Evolutionary conservation across 768 basidiomycete genomes (phyloP).

Genomic region (Leccinum incarnatum): DNA sequence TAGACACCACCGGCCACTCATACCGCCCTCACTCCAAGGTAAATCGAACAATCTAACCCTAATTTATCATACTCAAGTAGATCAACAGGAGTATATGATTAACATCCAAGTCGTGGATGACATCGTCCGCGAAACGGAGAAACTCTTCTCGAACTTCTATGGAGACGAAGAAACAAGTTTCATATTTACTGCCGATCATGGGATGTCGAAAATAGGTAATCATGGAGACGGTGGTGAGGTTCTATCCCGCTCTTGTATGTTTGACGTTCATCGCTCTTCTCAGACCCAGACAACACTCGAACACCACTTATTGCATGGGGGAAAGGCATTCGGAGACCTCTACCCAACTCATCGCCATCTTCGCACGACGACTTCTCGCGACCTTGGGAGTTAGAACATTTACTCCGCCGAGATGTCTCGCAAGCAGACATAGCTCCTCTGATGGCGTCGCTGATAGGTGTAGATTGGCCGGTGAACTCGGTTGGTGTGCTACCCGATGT

Average conservation of each 20-base stretch:
- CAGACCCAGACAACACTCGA: slow-evolving; percentile 85
- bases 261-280: slow-evolving; percentile 3
- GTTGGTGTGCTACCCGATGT: slow-evolving; percentile 81
- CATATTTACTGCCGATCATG: slow-evolving; percentile 86
- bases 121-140: slow-evolving; percentile 66
- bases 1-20: slow-evolving; percentile 86
- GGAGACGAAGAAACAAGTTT: slow-evolving; percentile 66
- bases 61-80: background rate
- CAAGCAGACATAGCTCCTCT: slow-evolving; percentile 81
- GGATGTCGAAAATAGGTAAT: slow-evolving; percentile 86
- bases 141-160: slow-evolving; percentile 62
- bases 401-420: slow-evolving; percentile 71
- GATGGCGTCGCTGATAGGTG: slow-evolving; percentile 72
- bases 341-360: slow-evolving; percentile 49
- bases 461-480: slow-evolving; percentile 76
- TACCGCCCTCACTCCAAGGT: slow-evolving; percentile 81
- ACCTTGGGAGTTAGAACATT: slow-evolving; percentile 56
- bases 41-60: background rate
- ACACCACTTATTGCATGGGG: slow-evolving; percentile 87
- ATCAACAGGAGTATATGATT: slow-evolving; percentile 75
- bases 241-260: background rate
- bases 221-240: slow-evolving; percentile 81
- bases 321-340: slow-evolving; percentile 67
- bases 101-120: slow-evolving; percentile 78
- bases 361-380: slow-evolving; percentile 71